Conservation (phyloP, 2,329 filamentous ascomycete species). For the Acephala macrosclerotiorum region DNA sequence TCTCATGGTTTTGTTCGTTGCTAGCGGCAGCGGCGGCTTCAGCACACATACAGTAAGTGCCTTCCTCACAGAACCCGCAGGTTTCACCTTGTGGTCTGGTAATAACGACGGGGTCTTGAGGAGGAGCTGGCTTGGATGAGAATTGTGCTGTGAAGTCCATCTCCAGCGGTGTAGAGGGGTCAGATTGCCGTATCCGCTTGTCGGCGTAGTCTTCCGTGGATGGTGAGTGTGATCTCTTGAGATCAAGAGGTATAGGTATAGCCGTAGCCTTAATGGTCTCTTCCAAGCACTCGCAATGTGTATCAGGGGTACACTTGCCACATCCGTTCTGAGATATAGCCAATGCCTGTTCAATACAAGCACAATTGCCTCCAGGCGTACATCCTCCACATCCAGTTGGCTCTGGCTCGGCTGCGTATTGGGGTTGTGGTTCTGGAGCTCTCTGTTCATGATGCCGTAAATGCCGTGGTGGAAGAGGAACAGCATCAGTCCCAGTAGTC, state of each 20-base stretch:
- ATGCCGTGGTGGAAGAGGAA: conserved; percentile 48
- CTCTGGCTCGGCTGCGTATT: conserved; percentile 41
- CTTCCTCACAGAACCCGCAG: conserved; percentile 85
- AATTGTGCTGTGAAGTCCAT: conserved; percentile 74
- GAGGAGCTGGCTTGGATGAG: conserved; percentile 49
- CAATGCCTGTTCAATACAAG: conserved; percentile 66
- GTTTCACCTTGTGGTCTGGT: conserved; percentile 63
- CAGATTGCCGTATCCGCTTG: conserved; percentile 63
- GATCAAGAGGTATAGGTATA: conserved; percentile 27
- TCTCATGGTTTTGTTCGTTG: conserved; percentile 42
- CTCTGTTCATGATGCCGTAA: conserved; percentile 34
- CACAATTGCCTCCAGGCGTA: conserved; percentile 59
- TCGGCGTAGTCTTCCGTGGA: conserved; percentile 45
- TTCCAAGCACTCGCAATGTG: conserved; percentile 68
- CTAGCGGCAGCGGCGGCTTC: conserved; percentile 54
- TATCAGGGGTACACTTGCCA: conserved; percentile 68
- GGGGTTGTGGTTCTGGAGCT: conserved; percentile 32
- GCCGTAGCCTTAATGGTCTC: conserved; percentile 44
- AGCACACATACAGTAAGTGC: conserved; percentile 83
- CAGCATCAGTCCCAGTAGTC: conserved; percentile 47
- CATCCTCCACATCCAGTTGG: conserved; percentile 61
- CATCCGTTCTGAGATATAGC: conserved; percentile 65
- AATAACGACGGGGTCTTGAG: conserved; percentile 35
- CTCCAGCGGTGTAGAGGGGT: conserved; percentile 59
- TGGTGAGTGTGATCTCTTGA: conserved; percentile 45